These are phyloP conservation scores for Chaetothyriales sp. DNA, from an alignment of 2,329 filamentous ascomycete species.

Conservation along the genomic window DNA sequence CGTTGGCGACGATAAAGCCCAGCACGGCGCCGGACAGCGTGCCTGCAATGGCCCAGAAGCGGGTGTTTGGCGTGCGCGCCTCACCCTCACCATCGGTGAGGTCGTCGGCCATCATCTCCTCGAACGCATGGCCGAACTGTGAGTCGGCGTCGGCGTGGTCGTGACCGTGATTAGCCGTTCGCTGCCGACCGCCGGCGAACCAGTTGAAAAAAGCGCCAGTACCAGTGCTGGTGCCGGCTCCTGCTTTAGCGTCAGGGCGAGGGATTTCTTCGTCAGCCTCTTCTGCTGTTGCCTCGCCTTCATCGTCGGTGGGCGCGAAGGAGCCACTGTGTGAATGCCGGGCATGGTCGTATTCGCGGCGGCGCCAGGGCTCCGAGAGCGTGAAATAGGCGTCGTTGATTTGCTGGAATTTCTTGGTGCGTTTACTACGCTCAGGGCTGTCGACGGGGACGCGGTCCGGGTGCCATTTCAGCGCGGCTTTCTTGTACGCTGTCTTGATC, in stretches of 20 bases:
- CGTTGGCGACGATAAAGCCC: constrained; percentile 89
- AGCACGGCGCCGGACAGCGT: constrained; percentile 77
- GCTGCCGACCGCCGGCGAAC: constrained; percentile 26
- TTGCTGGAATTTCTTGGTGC: constrained; percentile 79
- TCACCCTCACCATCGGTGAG: constrained; percentile 58
- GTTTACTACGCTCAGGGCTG: constrained; percentile 65
- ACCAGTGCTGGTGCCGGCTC: constrained; percentile 38
- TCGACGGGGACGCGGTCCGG: constrained; percentile 76
- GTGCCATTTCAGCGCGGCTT: constrained; percentile 79
- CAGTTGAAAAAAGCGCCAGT: not conserved
- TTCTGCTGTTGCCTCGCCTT: constrained; percentile 19
- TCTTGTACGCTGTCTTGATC: constrained; percentile 89
- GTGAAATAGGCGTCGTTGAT: constrained; percentile 92
- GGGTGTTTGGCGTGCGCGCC: constrained; percentile 41
- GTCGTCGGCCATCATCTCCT: constrained; percentile 81
- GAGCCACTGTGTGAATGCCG: constrained; percentile 42
- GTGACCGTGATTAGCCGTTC: constrained; percentile 22
- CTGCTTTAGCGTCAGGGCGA: constrained; percentile 22
- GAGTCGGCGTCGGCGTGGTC: constrained; percentile 51
- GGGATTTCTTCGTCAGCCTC: constrained; percentile 21
- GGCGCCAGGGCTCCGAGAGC: constrained; percentile 62
- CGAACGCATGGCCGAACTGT: constrained; percentile 78
- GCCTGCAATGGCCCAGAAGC: constrained; percentile 79
- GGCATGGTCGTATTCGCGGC: constrained; percentile 72
- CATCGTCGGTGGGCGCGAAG: constrained; percentile 37